These are phyloP conservation scores for Aspergillus cejpii DNA, from an alignment of 2,329 filamentous ascomycete species.

Conservation along the genomic window DNA sequence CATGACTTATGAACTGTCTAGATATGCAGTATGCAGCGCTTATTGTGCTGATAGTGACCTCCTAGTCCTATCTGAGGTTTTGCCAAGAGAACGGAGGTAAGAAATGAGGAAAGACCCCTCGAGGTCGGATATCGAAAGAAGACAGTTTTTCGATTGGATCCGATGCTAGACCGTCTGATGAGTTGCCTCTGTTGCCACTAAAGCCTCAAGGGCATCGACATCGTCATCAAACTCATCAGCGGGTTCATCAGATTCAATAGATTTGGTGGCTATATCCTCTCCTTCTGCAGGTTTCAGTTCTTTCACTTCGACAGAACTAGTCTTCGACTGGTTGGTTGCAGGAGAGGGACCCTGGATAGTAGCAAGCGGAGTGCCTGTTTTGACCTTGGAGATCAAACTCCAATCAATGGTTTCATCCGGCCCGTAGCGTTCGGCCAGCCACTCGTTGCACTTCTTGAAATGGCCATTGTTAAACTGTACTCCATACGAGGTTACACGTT, in stretches of 20 bases:
- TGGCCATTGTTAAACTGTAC: constrained; percentile 41
- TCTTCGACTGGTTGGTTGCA: constrained; percentile 21
- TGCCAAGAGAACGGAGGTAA: too few species aligned
- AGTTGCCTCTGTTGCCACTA: constrained; percentile 27
- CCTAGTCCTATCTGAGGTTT: too few species aligned
- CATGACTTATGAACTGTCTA: too few species aligned
- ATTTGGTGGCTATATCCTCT: constrained; percentile 14
- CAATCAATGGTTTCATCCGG: constrained; percentile 77
- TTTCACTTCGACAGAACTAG: constrained; percentile 8
- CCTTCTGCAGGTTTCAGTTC: constrained; percentile 4
- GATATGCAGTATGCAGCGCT: too few species aligned
- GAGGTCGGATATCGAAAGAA: too few species aligned
- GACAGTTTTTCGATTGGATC: neutral
- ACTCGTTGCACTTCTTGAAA: constrained; percentile 50
- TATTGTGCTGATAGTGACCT: too few species aligned
- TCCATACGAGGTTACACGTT: neutral
- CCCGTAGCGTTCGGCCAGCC: constrained; percentile 74
- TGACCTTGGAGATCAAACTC: constrained; percentile 50
- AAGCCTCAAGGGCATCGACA: constrained; percentile 38
- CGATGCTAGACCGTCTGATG: neutral
- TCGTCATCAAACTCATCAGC: constrained; percentile 40
- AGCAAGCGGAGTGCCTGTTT: constrained; percentile 12
- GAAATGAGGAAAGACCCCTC: too few species aligned
- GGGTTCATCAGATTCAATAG: constrained; percentile 5
- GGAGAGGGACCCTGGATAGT: constrained; percentile 13